Evolutionary conservation across 768 basidiomycete species (phyloP), one percentile per base, ranked within the genome.

Genomic region (Ephemerocybe angulata): DNA sequence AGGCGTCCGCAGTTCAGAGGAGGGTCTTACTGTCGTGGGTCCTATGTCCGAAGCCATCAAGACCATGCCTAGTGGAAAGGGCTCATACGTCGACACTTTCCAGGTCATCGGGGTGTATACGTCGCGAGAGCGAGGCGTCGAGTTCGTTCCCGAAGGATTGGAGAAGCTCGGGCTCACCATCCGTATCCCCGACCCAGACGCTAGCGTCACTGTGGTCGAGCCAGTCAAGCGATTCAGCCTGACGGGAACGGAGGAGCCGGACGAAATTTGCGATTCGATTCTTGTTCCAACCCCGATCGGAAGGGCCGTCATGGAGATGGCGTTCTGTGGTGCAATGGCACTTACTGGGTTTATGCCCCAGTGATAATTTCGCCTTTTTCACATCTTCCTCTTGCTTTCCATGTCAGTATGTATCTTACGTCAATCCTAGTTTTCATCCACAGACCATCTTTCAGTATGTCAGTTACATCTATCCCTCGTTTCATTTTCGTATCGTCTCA

Each of bases 121-220:
- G 49, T 79, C 83, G 24, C 80, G 85, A 21, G 80, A 85, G 28
- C 68, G 72, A 1, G 90, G 90, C 3, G 80, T 95, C 49, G 84
- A 90, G 67, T 91, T 95, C 58, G 67, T 85, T n/a, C 81, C 87
- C 0, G 86, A 95, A 47, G 92, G 90, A 0, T 76, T 94, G 52
- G 78, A 83, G 59, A 82, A 84, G 66, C 76, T 95, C 53, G 90
- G 90, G 0, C 71, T 94, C 58, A 85, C 86, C 61, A 70, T 70
- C 4, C 66, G 67, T 24, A 64, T 72, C 2, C 67, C 64, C 31
- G 65, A 69, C 38, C 66, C 65, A 22, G 30, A 13, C 47, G 11
- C 63, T 65, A 5, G 13, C 53, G 1, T 28, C 62, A 62, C 67
- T 1, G 72, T 69, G 12, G 19, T 28, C 7, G 57, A 61, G 3